Base-by-base conservation (phyloP, 2,329 filamentous ascomycete species). In the Hypomyces perniciosus region DNA sequence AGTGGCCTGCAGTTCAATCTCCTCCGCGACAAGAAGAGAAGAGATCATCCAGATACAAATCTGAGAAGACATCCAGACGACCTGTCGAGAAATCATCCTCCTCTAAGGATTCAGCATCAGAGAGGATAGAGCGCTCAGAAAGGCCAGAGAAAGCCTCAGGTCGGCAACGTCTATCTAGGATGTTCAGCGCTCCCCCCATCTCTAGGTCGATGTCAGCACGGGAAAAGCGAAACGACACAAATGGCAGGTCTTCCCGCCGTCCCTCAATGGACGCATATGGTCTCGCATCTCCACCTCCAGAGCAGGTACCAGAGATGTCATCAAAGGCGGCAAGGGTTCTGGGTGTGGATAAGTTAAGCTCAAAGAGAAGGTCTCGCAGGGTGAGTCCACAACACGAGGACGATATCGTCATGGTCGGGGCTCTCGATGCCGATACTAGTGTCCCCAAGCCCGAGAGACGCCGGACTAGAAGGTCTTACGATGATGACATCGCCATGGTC, bases 321-420 rank as follows among this genome's bases (percentile, higher is more conserved):
- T 78, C 82, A 42, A 95, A 95, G 68, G 89, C 88, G 29, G 88
- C 88, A 31, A 90, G 84, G 67, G 69, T 92, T 47, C 81, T 93
- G 2, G 81, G 90, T 72, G 58, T 79, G 27, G 73, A 73, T 38
- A 70, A 68, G 48, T 65, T 68, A 10, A 63, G 61, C 40, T 68
- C 67, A 55, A 72, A 66, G 55, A 71, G 68, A 47, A 72, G 79
- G 64, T 59, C 64, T 31, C 77, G 78, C 50, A 81, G 74, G 56
- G 37, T 54, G 6, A 55, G 59, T 35, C 46, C 58, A 12, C 65
- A 66, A 8, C 71, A 73, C 9, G 74, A 80, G 6, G 75, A 79
- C 28, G 77, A 81, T 39, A 68, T 76, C 41, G 66, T 75, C 37
- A 76, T 80, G 72, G 68, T 68, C 20, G 72, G 67, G 26, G 63